These are phyloP conservation scores for Vanilla planifolia DNA, from an alignment of 106 monocot species.

Conservation along the genomic window DNA sequence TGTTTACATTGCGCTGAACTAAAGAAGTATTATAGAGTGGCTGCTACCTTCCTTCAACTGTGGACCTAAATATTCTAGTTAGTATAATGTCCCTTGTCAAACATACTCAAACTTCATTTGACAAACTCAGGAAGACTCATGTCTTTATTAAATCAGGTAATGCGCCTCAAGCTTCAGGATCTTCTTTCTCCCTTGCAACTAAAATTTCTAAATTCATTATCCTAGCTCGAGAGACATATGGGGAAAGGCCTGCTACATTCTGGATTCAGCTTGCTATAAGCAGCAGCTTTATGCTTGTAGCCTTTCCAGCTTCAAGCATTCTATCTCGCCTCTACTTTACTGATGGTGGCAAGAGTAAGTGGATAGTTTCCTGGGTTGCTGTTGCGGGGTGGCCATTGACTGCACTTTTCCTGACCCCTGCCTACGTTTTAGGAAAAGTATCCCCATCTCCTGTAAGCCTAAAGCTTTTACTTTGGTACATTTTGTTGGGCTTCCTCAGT, in stretches of 20 bases:
- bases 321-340: conserved; percentile 79
- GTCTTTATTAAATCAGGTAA: conserved; percentile 9
- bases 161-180: neutral
- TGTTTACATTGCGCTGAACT: too few relatives aligned
- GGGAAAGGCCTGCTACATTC: conserved; percentile 38
- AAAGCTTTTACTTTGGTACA: conserved; percentile 55
- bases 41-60: too few relatives aligned
- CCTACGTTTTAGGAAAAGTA: conserved; percentile 34
- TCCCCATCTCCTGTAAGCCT: conserved; percentile 64
- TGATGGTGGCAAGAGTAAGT: conserved; percentile 82
- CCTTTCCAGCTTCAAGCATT: conserved; percentile 88
- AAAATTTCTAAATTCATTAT: conserved; percentile 17
- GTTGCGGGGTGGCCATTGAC: conserved; percentile 96
- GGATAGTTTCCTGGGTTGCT: conserved; percentile 86
- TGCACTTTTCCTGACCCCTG: conserved; percentile 41
- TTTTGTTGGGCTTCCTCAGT: conserved; percentile 69
- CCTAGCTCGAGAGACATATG: conserved; percentile 24
- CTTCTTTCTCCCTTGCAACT: conserved; percentile 4
- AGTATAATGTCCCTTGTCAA: too few relatives aligned
- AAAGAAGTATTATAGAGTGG: too few relatives aligned
- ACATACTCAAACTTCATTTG: neutral
- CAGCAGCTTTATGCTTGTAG: conserved; percentile 58
- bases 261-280: conserved; percentile 61
- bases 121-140: neutral
- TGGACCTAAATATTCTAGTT: too few relatives aligned